These are phyloP conservation scores for Melanogaster broomeanus DNA, from an alignment of 768 basidiomycete genomes.

Conservation along the genomic window DNA sequence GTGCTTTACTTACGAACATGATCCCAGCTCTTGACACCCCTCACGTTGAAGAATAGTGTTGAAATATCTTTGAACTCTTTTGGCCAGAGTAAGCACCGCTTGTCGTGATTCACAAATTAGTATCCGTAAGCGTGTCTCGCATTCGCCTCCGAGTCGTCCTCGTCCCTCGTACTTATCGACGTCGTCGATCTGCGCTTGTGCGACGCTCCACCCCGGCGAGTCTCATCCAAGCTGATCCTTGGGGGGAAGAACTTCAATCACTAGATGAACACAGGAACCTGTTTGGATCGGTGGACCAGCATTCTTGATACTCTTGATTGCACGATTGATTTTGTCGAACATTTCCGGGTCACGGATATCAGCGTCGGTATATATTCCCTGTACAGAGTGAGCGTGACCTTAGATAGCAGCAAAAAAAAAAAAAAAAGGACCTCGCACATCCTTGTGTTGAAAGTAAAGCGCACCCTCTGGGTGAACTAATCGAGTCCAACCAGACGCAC, in stretches of 20 bases:
- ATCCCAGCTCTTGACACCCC: constrained; percentile 37
- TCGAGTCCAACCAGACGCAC: constrained; percentile 41
- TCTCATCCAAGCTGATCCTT: neutral
- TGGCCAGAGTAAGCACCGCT: constrained; percentile 48
- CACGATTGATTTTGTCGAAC: constrained; percentile 29
- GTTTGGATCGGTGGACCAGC: constrained; percentile 28
- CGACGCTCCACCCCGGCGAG: constrained; percentile 38
- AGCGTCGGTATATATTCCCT: constrained; percentile 52
- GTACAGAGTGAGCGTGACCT: neutral
- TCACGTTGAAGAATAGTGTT: constrained; percentile 32
- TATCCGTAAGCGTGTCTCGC: constrained; percentile 32
- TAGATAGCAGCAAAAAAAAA: neutral
- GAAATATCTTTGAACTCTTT: constrained; percentile 36
- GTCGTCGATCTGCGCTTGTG: neutral
- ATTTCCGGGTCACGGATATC: constrained; percentile 40
- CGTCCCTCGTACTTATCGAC: neutral
- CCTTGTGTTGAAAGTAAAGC: constrained; percentile 49
- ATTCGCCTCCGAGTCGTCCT: constrained; percentile 7
- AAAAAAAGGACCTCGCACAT: too few relatives aligned
- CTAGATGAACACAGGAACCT: neutral
- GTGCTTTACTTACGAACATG: constrained; percentile 41
- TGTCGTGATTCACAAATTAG: constrained; percentile 46
- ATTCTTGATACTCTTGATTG: constrained; percentile 11
- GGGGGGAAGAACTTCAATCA: neutral
- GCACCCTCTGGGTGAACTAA: constrained; percentile 55